phyloP scores from a whole-genome alignment of 768 basidiomycete species.

The Leccinum subtestaceum region DNA sequence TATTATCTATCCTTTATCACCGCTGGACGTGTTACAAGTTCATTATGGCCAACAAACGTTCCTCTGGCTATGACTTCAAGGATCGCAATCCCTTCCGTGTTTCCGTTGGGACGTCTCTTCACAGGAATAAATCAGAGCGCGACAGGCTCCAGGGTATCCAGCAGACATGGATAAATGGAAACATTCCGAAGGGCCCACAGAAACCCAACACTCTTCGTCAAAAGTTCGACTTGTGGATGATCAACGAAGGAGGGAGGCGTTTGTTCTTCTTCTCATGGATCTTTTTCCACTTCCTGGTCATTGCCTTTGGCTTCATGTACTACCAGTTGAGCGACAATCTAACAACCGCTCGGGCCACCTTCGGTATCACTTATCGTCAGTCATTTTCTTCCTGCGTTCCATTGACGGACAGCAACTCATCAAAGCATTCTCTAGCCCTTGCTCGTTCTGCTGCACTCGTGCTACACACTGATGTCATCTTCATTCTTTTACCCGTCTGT shows the following conservation, averaged over 20 bases:
- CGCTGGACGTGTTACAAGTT: conserved; percentile 18
- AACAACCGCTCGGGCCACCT: conserved; percentile 57
- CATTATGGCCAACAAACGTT: conserved; percentile 42
- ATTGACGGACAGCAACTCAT: background rate
- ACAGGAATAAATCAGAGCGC: conserved; percentile 86
- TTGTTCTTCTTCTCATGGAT: conserved; percentile 82
- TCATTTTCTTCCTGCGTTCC: conserved; percentile 5
- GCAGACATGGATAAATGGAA: conserved; percentile 45
- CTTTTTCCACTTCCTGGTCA: conserved; percentile 75
- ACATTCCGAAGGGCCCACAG: conserved; percentile 29
- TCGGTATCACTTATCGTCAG: conserved; percentile 79
- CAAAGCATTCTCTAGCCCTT: conserved; percentile 49
- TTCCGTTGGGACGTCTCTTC: conserved; percentile 46
- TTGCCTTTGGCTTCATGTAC: conserved; percentile 71
- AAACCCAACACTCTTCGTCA: conserved; percentile 41
- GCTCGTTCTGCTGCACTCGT: conserved; percentile 88
- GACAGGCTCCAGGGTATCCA: conserved; percentile 82
- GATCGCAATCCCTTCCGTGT: conserved; percentile 50
- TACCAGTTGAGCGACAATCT: conserved; percentile 82
- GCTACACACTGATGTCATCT: conserved; percentile 86
- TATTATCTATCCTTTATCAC: conserved; percentile 2
- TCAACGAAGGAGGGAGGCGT: conserved; percentile 82
- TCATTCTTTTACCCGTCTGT: conserved; percentile 94
- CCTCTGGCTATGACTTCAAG: conserved; percentile 68
- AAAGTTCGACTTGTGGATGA: conserved; percentile 78